Evolutionary conservation across 768 basidiomycete species (phyloP), one percentile per base, ranked within the genome.

Genomic region (Auricularia heimuer): DNA sequence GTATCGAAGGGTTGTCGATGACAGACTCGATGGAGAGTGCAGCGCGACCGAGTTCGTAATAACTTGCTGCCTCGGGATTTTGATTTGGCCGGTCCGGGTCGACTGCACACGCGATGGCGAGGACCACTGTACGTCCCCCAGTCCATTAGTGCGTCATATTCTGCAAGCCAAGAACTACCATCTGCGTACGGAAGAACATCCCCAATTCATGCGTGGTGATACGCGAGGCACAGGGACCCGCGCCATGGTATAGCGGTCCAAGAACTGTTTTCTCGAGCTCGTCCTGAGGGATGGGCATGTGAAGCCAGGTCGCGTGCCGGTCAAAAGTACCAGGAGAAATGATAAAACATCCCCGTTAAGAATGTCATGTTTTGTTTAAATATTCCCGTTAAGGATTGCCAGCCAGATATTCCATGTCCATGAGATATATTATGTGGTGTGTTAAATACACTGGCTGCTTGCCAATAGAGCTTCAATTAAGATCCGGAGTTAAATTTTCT

Each of bases 141-240:
- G 29, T 29, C 29, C 29, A 29, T 29, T 3, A 29, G 29, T 75
- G 72, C 29, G 29, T 29, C 29, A 29, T 2, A 29, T 2, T 29
- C 2, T 29, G 29, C 29, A 29, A 29, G 29, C 1, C 29, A 29
- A 2, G 29, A 29, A 29, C 29, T 29, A 1, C 29, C 29, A 29
- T 29, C 11, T 6, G 18, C 56, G 24, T 34, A 60, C 56, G 85
- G 70, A 85, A 88, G 75, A 86, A 72, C 56, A 87, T 76, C 1
- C 85, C 81, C 36, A 88, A 81, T 3, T 83, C 56, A 34, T 60
- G 56, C 24, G 56, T 6, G 6, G 4, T 10, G 16, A 60, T 24
- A 14, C 12, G 7, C 12, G 39, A 8, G 11, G 10, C 29, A n/a
- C 18, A 29, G 16, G 24, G 24, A 10, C 4, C 29, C 24, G 10